phyloP scores from a whole-genome alignment of 2,329 filamentous ascomycete species.

The Delphinella strobiligena region DNA sequence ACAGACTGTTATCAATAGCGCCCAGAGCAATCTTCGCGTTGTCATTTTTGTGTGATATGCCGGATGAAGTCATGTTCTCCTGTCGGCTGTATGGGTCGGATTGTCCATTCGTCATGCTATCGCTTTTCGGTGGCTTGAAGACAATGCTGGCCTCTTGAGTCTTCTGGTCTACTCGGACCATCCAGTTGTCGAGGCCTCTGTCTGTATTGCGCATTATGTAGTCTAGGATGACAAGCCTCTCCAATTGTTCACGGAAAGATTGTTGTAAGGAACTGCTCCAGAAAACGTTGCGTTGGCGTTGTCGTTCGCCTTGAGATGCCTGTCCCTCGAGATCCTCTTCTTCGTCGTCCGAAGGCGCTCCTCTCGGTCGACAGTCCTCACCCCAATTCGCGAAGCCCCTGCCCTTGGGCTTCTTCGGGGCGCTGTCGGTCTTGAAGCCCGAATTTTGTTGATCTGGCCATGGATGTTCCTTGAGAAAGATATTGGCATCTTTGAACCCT shows the following conservation, averaged over 20 bases:
- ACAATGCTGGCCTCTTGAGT: conserved; percentile 73
- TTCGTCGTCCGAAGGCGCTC: conserved; percentile 44
- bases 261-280: conserved; percentile 88
- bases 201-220: conserved; percentile 99
- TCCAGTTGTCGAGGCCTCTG: conserved; percentile 95
- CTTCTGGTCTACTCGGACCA: conserved; percentile 91
- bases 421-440: conserved; percentile 52
- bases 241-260: conserved; percentile 85
- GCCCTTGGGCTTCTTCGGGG: conserved; percentile 51
- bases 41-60: conserved; percentile 29
- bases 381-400: conserved; percentile 52
- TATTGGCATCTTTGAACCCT: conserved; percentile 91
- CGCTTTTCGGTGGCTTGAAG: conserved; percentile 62
- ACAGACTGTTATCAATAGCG: conserved; percentile 94
- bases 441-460: conserved; percentile 81
- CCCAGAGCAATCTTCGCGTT: conserved; percentile 46
- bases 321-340: conserved; percentile 21
- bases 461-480: conserved; percentile 87
- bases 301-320: conserved; percentile 12
- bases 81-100: conserved; percentile 37
- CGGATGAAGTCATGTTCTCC: conserved; percentile 70
- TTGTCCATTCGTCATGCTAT: conserved; percentile 23
- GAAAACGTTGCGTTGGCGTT: conserved; percentile 44
- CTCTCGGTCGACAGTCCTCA: conserved; percentile 62
- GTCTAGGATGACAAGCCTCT: conserved; percentile 93